phyloP scores from a whole-genome alignment of 371 early-diverging fungal genomes.

The Mortierella sp. region DNA sequence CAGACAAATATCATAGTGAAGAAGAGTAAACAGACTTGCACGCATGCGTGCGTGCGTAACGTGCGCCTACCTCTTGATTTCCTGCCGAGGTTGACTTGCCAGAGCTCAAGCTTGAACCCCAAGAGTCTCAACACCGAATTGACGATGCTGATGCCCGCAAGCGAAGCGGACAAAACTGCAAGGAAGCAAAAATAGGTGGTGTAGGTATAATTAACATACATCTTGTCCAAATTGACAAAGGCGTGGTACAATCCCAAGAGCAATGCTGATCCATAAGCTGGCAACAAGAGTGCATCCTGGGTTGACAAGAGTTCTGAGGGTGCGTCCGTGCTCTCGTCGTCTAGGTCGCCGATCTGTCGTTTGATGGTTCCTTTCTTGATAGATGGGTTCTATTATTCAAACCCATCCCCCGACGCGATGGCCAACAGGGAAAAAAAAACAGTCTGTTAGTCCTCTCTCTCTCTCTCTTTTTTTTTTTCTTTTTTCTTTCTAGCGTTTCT shows the following conservation, averaged over 20 bases:
- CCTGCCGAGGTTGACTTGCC: slow-evolving; percentile 73
- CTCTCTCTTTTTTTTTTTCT: no score
- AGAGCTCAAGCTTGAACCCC: slow-evolving; percentile 67
- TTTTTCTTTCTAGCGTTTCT: no score
- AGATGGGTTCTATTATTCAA: slow-evolving; percentile 35
- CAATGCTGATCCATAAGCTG: slow-evolving; percentile 85
- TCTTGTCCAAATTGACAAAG: slow-evolving; percentile 80
- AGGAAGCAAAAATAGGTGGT: slow-evolving; percentile 87
- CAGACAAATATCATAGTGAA: neutral
- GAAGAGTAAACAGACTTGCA: neutral
- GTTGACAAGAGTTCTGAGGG: slow-evolving; percentile 79
- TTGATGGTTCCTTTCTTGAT: slow-evolving; percentile 28
- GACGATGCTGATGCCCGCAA: slow-evolving; percentile 63
- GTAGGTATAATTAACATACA: slow-evolving; percentile 83
- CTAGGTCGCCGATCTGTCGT: slow-evolving; percentile 63
- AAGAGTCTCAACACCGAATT: slow-evolving; percentile 56
- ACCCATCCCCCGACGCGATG: no score
- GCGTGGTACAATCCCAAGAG: slow-evolving; percentile 84
- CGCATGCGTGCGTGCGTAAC: slow-evolving; percentile 15
- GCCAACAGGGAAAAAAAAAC: no score
- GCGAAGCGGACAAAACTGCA: slow-evolving; percentile 82
- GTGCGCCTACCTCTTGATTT: slow-evolving; percentile 75
- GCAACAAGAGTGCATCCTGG: slow-evolving; percentile 91
- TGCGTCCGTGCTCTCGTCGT: slow-evolving; percentile 63
- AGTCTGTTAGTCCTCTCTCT: no score